These are phyloP conservation scores for Lactarius sp. DNA, from an alignment of 768 basidiomycete species.

Conservation along the genomic window DNA sequence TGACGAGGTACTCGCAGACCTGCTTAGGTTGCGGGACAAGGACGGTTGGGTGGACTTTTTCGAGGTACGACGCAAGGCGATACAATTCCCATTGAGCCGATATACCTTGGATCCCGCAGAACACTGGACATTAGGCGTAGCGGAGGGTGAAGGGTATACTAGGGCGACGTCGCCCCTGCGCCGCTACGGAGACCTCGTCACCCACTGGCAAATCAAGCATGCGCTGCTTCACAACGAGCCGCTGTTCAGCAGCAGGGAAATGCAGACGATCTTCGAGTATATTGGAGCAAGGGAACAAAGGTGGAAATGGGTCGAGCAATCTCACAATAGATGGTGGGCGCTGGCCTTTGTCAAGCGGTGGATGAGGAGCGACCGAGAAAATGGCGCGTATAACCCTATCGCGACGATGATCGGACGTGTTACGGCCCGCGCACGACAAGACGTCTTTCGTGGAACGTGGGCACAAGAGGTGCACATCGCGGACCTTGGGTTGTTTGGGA, in stretches of 20 bases:
- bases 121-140: constrained; percentile 69
- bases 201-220: constrained; percentile 93
- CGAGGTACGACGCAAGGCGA: constrained; percentile 33
- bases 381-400: constrained; percentile 30
- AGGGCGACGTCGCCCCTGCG: constrained; percentile 85
- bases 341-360: constrained; percentile 38
- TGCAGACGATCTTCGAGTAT: constrained; percentile 41
- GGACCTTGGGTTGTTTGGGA: constrained; percentile 30
- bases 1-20: constrained; percentile 36
- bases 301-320: constrained; percentile 31
- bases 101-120: constrained; percentile 51
- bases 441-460: constrained; percentile 11
- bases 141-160: constrained; percentile 71
- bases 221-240: constrained; percentile 46
- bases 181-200: constrained; percentile 73
- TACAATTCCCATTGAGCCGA: constrained; percentile 35
- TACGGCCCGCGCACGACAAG: constrained; percentile 25
- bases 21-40: constrained; percentile 47
- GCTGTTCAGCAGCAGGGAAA: constrained; percentile 43
- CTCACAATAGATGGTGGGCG: constrained; percentile 40
- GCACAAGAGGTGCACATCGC: constrained; percentile 29
- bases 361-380: constrained; percentile 28
- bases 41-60: constrained; percentile 42
- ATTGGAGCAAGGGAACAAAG: constrained; percentile 37
- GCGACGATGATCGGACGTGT: constrained; percentile 28